phyloP scores from a whole-genome alignment of 1,284 basidiomycete genomes.

The Ustilago hordei region DNA sequence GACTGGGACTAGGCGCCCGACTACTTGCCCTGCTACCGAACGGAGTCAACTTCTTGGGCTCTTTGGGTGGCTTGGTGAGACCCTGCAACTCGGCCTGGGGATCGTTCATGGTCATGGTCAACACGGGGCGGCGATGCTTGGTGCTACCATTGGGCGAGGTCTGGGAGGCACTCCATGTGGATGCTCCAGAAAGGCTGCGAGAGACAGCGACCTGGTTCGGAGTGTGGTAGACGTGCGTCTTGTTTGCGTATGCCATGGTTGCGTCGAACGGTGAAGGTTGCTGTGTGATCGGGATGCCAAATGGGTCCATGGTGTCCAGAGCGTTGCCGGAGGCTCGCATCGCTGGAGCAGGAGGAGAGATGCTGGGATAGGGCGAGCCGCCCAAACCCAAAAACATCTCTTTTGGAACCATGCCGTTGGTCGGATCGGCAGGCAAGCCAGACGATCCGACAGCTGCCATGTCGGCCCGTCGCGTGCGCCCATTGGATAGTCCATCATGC shows the following conservation, averaged over 20 bases:
- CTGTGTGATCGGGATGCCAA: conserved; percentile 51
- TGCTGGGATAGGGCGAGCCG: conserved; percentile 54
- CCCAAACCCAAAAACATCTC: conserved; percentile 61
- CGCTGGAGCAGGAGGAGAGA: conserved; percentile 20
- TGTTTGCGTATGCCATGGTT: conserved; percentile 49
- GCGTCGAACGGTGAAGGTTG: conserved; percentile 50
- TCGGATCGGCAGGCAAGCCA: conserved; percentile 19
- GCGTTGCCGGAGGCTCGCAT: not conserved
- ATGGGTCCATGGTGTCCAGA: conserved; percentile 44
- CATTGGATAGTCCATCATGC: conserved; percentile 2
- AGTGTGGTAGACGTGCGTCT: conserved; percentile 47
- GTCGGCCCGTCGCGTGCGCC: conserved; percentile 9
- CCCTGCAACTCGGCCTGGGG: conserved; percentile 57
- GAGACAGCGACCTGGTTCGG: conserved; percentile 39
- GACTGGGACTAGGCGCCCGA: conserved; percentile 45
- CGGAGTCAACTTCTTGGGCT: conserved; percentile 42
- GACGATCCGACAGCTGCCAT: not conserved
- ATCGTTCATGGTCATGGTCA: conserved; percentile 63
- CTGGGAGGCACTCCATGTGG: conserved; percentile 14
- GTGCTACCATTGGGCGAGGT: conserved; percentile 9
- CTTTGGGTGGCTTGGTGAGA: conserved; percentile 53
- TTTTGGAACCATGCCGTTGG: conserved; percentile 28
- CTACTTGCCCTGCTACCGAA: conserved; percentile 55
- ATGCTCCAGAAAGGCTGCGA: conserved; percentile 25
- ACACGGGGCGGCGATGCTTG: conserved; percentile 39